Percentiles rank a stretch among this genome's conserved stretches.
phyloP scores from a whole-genome alignment of 768 basidiomycete genomes.

The Macrocybe gigantea region DNA sequence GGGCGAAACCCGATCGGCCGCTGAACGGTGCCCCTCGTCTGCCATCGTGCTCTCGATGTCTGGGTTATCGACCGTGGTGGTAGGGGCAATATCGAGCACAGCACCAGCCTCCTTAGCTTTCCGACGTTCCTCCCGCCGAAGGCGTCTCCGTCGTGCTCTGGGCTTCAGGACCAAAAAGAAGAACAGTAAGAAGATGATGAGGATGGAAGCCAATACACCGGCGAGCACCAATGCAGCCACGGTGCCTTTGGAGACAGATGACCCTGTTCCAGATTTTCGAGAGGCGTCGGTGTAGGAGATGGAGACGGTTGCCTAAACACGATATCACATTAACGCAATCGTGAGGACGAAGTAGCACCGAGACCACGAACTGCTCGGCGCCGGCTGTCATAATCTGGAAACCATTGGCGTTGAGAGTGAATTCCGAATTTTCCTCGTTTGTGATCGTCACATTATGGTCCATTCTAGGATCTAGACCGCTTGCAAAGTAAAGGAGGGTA shows the following conservation, averaged over 20 bases:
- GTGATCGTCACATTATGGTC: conserved; percentile 47
- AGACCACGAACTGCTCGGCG: conserved; percentile 14
- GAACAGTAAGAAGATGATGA: conserved; percentile 34
- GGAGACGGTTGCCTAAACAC: conserved; percentile 8
- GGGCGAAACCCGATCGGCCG: conserved; percentile 29
- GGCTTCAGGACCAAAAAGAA: conserved; percentile 45
- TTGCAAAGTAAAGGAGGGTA: conserved; percentile 58
- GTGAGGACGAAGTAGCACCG: background rate
- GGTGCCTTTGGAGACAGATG: conserved; percentile 40
- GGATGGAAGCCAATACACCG: conserved; percentile 43
- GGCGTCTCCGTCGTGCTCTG: conserved; percentile 23
- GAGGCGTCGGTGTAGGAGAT: conserved; percentile 11
- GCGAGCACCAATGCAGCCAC: conserved; percentile 64
- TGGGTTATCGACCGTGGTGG: background rate
- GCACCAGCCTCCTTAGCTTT: conserved; percentile 14
- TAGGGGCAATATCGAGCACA: conserved; percentile 15
- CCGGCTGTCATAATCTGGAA: conserved; percentile 39
- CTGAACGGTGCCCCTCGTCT: conserved; percentile 18
- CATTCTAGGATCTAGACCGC: conserved; percentile 46
- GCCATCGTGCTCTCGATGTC: conserved; percentile 9
- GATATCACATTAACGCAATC: too few species aligned
- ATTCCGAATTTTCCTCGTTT: conserved; percentile 48
- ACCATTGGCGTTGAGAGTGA: conserved; percentile 44
- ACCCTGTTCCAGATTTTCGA: conserved; percentile 5
- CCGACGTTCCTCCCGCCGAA: conserved; percentile 8